A percentile compares a stretch with the other conserved stretches of the same genome.
Conservation (phyloP, 305 asterid genomes). For the Fraxinus velutina region DNA sequence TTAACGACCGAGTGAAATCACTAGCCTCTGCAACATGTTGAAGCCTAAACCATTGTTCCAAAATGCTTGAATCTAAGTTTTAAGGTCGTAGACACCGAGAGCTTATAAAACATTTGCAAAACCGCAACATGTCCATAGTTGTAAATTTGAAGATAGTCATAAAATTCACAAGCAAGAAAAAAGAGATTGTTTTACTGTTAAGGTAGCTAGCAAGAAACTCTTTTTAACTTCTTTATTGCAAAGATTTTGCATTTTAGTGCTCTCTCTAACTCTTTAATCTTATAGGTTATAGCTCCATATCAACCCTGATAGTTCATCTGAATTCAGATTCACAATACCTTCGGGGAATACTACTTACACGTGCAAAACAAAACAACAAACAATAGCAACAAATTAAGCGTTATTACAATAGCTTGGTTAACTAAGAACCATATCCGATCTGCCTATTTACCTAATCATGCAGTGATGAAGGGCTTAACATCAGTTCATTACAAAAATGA, state of each 20-base stretch:
- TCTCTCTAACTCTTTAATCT: not conserved
- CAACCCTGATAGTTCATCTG: not conserved
- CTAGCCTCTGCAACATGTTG: not conserved
- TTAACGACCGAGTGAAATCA: not conserved
- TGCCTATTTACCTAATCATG: constrained; percentile 6
- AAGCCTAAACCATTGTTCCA: not conserved
- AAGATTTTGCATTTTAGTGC: not conserved
- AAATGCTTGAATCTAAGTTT: not conserved
- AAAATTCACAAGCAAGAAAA: not conserved
- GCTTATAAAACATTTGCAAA: not conserved
- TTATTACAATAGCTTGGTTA: not conserved
- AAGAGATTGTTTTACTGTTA: no score
- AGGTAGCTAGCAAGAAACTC: not conserved
- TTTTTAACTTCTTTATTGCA: not conserved
- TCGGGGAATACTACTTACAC: not conserved
- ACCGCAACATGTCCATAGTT: not conserved
- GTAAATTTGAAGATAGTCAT: not conserved
- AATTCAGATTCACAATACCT: not conserved
- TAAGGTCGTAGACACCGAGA: not conserved
- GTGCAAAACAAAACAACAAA: not conserved
- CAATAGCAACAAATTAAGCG: not conserved
- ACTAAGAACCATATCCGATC: not conserved
- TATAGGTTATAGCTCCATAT: not conserved
- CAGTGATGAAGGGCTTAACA: not conserved
- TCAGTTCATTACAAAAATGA: not conserved